Evolutionary conservation across 164 flowering plant genomes (phyloP).

Genomic region (Macadamia tetraphylla): DNA sequence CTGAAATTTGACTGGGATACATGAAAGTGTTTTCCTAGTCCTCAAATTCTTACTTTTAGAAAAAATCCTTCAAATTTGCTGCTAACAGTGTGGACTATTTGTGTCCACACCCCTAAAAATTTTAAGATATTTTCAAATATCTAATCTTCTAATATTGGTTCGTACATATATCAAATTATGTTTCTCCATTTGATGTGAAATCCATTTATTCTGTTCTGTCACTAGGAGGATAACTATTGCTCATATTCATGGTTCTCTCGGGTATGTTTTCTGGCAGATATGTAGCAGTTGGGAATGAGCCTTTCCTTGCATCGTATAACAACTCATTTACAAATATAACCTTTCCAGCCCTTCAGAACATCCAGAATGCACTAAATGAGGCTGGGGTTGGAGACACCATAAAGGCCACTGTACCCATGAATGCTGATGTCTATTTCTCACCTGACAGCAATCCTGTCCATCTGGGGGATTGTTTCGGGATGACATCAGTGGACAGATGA

Average conservation of each 20-base stretch:
- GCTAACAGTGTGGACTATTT: background rate
- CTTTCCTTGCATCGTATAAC: slow-evolving; percentile 43
- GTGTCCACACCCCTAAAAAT: too few relatives aligned
- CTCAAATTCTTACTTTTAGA: too few relatives aligned
- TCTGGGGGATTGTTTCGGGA: slow-evolving; percentile 43
- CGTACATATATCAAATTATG: background rate
- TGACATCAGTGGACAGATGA: slow-evolving; percentile 34
- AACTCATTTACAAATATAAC: slow-evolving; percentile 29
- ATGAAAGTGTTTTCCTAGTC: too few relatives aligned
- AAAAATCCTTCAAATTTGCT: too few relatives aligned
- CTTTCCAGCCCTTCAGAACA: slow-evolving; percentile 44
- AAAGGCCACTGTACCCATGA: slow-evolving; percentile 49
- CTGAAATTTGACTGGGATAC: too few relatives aligned
- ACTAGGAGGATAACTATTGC: background rate
- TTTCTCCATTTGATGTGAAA: background rate
- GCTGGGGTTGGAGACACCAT: slow-evolving; percentile 35
- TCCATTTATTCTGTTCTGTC: background rate
- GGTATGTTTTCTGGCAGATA: slow-evolving; percentile 21
- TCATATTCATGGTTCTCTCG: background rate
- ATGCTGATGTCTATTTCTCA: slow-evolving; percentile 47
- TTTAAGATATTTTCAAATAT: too few relatives aligned
- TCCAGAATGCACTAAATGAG: slow-evolving; percentile 42
- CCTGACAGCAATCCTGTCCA: slow-evolving; percentile 25
- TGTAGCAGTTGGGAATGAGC: slow-evolving; percentile 45
- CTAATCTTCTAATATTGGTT: too few relatives aligned